Percentiles rank a stretch among this genome's conserved stretches.
Conservation (phyloP, 2,329 filamentous ascomycete species). For the Aspergillus brunneoviolaceus region DNA sequence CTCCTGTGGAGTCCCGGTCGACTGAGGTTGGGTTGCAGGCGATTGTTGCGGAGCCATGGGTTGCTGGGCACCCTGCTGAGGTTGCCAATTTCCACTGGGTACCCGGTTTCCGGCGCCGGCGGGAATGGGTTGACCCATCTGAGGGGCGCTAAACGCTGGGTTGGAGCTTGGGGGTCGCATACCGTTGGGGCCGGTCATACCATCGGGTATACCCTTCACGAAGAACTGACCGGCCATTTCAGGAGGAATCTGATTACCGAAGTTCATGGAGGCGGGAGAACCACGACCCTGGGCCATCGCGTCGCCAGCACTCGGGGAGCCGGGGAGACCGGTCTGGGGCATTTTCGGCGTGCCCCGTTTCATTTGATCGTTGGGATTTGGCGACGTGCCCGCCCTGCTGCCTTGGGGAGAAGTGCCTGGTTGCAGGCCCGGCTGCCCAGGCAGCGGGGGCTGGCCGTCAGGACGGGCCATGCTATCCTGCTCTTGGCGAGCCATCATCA, state of each 20-base stretch:
- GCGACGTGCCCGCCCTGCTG: slow-evolving; percentile 58
- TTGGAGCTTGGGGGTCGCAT: slow-evolving; percentile 62
- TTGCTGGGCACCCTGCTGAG: slow-evolving; percentile 39
- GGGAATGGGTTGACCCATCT: slow-evolving; percentile 47
- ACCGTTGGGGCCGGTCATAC: slow-evolving; percentile 45
- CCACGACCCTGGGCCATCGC: slow-evolving; percentile 56
- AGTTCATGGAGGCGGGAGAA: slow-evolving; percentile 60
- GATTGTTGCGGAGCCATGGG: slow-evolving; percentile 51
- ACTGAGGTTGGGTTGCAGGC: slow-evolving; percentile 44
- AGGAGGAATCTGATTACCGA: slow-evolving; percentile 52
- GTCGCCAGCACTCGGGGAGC: slow-evolving; percentile 58
- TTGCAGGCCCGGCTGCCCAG: slow-evolving; percentile 49
- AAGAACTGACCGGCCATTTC: slow-evolving; percentile 47
- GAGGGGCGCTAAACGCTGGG: slow-evolving; percentile 45
- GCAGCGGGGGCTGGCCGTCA: slow-evolving; percentile 49
- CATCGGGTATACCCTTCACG: slow-evolving; percentile 46
- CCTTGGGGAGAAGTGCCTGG: slow-evolving; percentile 59
- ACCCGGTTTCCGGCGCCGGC: slow-evolving; percentile 40
- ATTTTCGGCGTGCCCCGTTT: slow-evolving; percentile 63
- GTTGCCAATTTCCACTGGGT: slow-evolving; percentile 43
- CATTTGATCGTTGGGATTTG: slow-evolving; percentile 63
- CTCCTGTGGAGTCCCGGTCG: slow-evolving; percentile 58
- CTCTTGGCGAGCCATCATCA: slow-evolving; percentile 67
- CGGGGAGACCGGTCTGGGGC: slow-evolving; percentile 55
- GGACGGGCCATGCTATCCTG: slow-evolving; percentile 60